Evolutionary conservation across 2,329 filamentous ascomycete genomes (phyloP).

Genomic region (Penicillium sp.): DNA sequence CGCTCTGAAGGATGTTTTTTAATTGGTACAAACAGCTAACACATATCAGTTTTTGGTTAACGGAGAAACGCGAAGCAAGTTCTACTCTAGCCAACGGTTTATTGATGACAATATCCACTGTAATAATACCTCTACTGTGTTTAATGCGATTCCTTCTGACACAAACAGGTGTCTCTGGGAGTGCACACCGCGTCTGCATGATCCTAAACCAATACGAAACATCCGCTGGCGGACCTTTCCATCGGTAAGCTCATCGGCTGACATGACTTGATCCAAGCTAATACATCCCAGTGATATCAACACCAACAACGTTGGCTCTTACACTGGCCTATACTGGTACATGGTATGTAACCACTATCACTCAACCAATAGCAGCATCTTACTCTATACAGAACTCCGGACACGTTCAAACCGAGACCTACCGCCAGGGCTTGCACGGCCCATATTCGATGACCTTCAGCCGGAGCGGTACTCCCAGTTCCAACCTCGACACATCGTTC

Average conservation of each 20-base stretch:
- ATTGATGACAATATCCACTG: slow-evolving; percentile 68
- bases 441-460: slow-evolving; percentile 65
- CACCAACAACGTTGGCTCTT: slow-evolving; percentile 61
- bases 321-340: slow-evolving; percentile 64
- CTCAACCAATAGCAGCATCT: neutral
- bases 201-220: slow-evolving; percentile 59
- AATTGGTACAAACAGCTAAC: neutral
- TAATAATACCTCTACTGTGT: slow-evolving; percentile 7
- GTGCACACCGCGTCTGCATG: slow-evolving; percentile 60
- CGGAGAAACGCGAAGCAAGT: slow-evolving; percentile 67
- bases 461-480: slow-evolving; percentile 56
- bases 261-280: neutral
- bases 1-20: too few relatives aligned
- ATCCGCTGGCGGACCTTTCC: slow-evolving; percentile 66
- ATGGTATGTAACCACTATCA: slow-evolving; percentile 44
- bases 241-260: slow-evolving; percentile 41
- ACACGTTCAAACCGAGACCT: slow-evolving; percentile 63
- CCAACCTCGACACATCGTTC: slow-evolving; percentile 57
- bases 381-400: slow-evolving; percentile 54
- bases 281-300: slow-evolving; percentile 56
- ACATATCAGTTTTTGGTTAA: slow-evolving; percentile 53
- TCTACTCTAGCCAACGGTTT: slow-evolving; percentile 68
- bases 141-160: neutral
- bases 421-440: slow-evolving; percentile 63
- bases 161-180: slow-evolving; percentile 31